Evolutionary conservation across 208 protist genomes (phyloP).

Genomic region (Leishmania turanica): DNA sequence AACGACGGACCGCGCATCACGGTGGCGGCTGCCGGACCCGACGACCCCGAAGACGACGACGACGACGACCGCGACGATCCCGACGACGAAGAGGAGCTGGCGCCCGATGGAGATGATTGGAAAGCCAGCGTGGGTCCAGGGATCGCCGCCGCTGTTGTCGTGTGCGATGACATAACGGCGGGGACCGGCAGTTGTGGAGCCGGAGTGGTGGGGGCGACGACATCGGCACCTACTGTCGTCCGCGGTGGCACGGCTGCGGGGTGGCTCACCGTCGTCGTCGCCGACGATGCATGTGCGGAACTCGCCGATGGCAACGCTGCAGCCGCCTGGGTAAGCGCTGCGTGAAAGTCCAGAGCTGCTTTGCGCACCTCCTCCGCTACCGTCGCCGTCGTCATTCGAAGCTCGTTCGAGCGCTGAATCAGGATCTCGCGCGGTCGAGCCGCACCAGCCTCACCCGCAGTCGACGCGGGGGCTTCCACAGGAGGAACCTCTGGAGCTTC

Average conservation of each 20-base stretch:
- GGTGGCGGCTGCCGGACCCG: constrained; percentile 3
- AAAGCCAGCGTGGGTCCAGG: neutral
- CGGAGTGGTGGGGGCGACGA: neutral
- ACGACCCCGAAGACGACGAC: neutral
- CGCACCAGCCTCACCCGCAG: constrained; percentile 9
- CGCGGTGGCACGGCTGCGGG: neutral
- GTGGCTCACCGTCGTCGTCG: neutral
- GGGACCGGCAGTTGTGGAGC: constrained; percentile 2
- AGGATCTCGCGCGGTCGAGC: constrained; percentile 51
- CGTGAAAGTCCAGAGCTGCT: constrained; percentile 27
- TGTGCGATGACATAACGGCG: neutral
- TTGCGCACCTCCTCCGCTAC: constrained; percentile 29
- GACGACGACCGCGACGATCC: constrained; percentile 2
- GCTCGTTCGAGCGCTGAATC: constrained; percentile 59
- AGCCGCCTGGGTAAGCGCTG: constrained; percentile 9
- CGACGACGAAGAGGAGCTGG: constrained; percentile 2
- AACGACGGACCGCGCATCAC: neutral
- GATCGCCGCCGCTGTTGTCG: no score
- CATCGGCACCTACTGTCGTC: neutral
- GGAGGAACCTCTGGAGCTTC: neutral
- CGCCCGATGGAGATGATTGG: constrained; percentile 1
- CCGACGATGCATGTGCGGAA: neutral
- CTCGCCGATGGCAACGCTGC: neutral
- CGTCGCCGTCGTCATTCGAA: constrained; percentile 33
- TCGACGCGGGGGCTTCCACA: neutral